Conservation (phyloP, 768 basidiomycete species). For the Pleurotus eryngii region DNA sequence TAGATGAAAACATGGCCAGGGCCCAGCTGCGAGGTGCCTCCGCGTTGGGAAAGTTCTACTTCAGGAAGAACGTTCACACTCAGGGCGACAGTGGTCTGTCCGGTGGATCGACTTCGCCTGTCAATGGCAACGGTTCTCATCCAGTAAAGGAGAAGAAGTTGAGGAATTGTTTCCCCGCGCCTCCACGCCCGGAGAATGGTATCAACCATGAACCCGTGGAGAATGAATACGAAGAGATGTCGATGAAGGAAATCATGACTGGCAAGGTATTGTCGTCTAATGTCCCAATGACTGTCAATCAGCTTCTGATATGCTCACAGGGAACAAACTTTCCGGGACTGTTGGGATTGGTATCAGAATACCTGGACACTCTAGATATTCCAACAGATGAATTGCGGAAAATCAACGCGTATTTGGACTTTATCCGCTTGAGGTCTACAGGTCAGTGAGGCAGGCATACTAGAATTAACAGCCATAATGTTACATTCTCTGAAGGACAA, state of each 20-base stretch:
- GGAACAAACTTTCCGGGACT: slow-evolving; percentile 73
- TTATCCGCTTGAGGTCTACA: slow-evolving; percentile 74
- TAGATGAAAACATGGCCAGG: slow-evolving; percentile 93
- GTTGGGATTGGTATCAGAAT: slow-evolving; percentile 75
- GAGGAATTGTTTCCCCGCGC: slow-evolving; percentile 67
- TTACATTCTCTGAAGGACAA: slow-evolving; percentile 46
- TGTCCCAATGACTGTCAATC: background rate
- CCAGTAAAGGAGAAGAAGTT: slow-evolving; percentile 60
- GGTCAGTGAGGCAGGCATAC: slow-evolving; percentile 45
- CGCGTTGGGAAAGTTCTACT: slow-evolving; percentile 74
- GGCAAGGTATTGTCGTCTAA: slow-evolving; percentile 61
- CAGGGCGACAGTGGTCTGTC: slow-evolving; percentile 46
- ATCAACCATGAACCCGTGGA: slow-evolving; percentile 45
- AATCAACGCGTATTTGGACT: slow-evolving; percentile 75
- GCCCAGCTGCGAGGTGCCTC: slow-evolving; percentile 86
- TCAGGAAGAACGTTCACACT: slow-evolving; percentile 83
- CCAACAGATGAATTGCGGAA: slow-evolving; percentile 53
- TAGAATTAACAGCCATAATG: background rate
- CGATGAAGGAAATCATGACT: slow-evolving; percentile 88
- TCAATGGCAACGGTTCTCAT: slow-evolving; percentile 28
- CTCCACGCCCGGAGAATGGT: slow-evolving; percentile 51
- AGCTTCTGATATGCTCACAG: slow-evolving; percentile 28
- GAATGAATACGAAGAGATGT: slow-evolving; percentile 91
- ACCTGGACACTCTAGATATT: slow-evolving; percentile 84
- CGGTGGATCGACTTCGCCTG: slow-evolving; percentile 39